Base-by-base conservation (phyloP, 1,139 yeast species). In the Hansenula sp. region DNA sequence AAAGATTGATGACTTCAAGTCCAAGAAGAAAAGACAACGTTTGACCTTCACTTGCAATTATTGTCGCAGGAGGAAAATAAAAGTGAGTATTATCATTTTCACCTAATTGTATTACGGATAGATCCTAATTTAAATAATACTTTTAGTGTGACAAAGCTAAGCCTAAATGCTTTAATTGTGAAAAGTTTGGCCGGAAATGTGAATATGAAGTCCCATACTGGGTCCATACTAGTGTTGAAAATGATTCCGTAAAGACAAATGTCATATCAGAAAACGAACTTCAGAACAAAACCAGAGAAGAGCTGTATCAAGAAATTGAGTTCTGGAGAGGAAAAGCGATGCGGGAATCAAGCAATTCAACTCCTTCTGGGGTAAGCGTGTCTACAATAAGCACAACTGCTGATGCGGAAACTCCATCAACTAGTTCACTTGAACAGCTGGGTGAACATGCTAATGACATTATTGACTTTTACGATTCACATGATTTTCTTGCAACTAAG, bases 401-500 rank as follows among this genome's bases (percentile, higher is more conserved):
- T n/a, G n/a, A n/a, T n/a, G n/a, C n/a, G n/a, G n/a, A n/a, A n/a
- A n/a, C 27, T 2, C 19, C 3, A 2, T 8, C 27, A 11, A 11
- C 14, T 7, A 2, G n/a, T 6, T 17, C 29, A 11, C 3, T n/a
- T 11, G 29, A 25, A 11, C n/a, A n/a, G n/a, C 13, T 33, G 12
- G 29, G 24, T 4, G 17, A 2, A 1, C 29, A 25, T 25, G 12
- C 22, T 2, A 18, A 33, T n/a, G 29, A 33, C 25, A n/a, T 33
- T 5, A 24, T 51, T 12, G 47, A 50, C 26, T 48, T 53, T 29
- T 48, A 41, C 29, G 39, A 43, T n/a, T 41, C 37, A 5, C 47
- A 53, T 36, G 35, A 33, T n/a, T 20, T 24, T 6, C 18, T 33
- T 9, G 13, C 16, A 10, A 6, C 18, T 3, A 33, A 33, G 9